phyloP scores from a whole-genome alignment of 805 yeast genomes.

The Blastobotrys terrestris region DNA sequence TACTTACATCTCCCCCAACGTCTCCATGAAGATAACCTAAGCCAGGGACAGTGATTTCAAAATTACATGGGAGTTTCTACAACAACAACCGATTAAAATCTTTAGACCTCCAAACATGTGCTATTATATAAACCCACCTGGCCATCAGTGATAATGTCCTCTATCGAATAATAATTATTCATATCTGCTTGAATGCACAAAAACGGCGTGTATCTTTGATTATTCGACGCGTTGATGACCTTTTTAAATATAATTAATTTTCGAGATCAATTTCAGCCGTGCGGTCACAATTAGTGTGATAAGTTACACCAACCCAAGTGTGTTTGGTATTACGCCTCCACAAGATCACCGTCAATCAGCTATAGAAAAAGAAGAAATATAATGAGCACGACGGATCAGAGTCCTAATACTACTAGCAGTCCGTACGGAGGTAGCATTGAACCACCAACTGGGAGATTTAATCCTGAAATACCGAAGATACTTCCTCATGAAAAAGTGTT shows the following conservation, averaged over 20 bases:
- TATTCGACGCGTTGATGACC: background rate
- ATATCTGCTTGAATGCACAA: background rate
- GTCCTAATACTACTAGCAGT: background rate
- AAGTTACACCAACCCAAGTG: too few species aligned
- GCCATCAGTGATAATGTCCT: slow-evolving; percentile 33
- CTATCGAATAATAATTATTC: slow-evolving; percentile 29
- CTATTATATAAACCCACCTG: too few species aligned
- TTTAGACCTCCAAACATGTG: too few species aligned
- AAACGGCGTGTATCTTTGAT: too few species aligned
- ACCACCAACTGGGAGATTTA: slow-evolving; percentile 14
- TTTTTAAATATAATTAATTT: too few species aligned
- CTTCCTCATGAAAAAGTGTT: slow-evolving; percentile 68
- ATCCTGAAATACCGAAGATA: slow-evolving; percentile 28
- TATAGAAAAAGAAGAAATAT: too few species aligned
- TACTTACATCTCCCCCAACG: slow-evolving; percentile 48
- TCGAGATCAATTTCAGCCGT: background rate
- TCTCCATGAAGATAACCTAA: slow-evolving; percentile 82
- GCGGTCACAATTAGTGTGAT: too few species aligned
- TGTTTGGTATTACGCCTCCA: too few species aligned
- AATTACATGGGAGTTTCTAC: slow-evolving; percentile 65
- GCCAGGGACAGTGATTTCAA: slow-evolving; percentile 74
- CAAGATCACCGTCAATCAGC: too few species aligned
- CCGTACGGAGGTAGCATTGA: background rate
- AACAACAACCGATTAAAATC: too few species aligned
- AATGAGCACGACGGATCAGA: background rate